Percentiles rank a stretch among this genome's conserved stretches.
phyloP scores from a whole-genome alignment of 2,329 filamentous ascomycete species.

The Aureobasidium subglaciale region DNA sequence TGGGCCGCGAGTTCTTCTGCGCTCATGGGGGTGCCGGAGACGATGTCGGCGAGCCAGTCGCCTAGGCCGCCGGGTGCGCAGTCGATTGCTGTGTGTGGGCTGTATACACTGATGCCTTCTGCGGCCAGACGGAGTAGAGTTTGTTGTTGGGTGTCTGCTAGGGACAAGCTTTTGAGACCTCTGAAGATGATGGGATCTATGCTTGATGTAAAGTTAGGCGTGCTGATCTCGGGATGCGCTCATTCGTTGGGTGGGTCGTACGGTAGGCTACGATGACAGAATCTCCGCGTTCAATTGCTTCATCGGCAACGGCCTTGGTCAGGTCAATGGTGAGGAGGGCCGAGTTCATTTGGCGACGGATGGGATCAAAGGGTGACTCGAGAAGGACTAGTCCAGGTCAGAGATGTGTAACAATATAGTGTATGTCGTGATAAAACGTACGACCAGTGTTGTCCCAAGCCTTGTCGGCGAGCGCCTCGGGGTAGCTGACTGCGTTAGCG shows the following conservation, averaged over 20 bases:
- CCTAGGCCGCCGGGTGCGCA: slow-evolving; percentile 78
- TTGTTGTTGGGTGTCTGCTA: slow-evolving; percentile 77
- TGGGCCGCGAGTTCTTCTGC: slow-evolving; percentile 18
- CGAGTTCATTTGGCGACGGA: slow-evolving; percentile 54
- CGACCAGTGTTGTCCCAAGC: slow-evolving; percentile 94
- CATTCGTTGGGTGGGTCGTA: slow-evolving; percentile 36
- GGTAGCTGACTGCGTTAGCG: slow-evolving; percentile 56
- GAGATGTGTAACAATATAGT: too few species aligned
- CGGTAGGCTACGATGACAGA: slow-evolving; percentile 86
- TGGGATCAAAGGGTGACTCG: slow-evolving; percentile 57
- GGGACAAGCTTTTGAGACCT: slow-evolving; percentile 79
- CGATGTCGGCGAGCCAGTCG: slow-evolving; percentile 86
- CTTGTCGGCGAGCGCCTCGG: slow-evolving; percentile 78
- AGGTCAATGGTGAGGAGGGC: slow-evolving; percentile 84
- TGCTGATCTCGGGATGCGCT: not conserved
- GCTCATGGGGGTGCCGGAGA: slow-evolving; percentile 50
- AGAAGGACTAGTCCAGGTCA: slow-evolving; percentile 50
- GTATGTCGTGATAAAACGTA: too few species aligned
- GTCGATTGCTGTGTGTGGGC: slow-evolving; percentile 90
- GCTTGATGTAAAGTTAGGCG: slow-evolving; percentile 26
- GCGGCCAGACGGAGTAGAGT: slow-evolving; percentile 75
- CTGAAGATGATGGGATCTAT: slow-evolving; percentile 94
- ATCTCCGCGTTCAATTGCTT: slow-evolving; percentile 70
- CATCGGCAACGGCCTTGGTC: slow-evolving; percentile 79
- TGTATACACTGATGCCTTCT: slow-evolving; percentile 89